phyloP scores from a whole-genome alignment of 495 filamentous ascomycete species.

The Hapsidospora chrysogenum region DNA sequence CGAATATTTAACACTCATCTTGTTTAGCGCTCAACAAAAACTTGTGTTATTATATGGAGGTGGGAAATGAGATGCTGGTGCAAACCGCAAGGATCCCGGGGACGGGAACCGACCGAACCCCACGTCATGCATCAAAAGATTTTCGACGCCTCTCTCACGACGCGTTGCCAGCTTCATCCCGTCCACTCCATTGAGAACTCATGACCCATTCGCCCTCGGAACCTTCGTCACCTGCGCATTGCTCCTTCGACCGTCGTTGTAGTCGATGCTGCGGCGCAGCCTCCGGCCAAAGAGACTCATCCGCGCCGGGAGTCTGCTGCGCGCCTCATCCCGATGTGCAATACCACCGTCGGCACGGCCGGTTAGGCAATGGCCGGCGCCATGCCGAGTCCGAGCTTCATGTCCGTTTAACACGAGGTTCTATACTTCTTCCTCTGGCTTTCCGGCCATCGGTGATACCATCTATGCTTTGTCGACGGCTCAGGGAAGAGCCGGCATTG shows the following conservation, averaged over 20 bases:
- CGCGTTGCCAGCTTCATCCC: not conserved
- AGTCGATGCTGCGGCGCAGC: constrained; percentile 1
- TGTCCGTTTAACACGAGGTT: not conserved
- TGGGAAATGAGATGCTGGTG: too few species aligned
- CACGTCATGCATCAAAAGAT: too few species aligned
- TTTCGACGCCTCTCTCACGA: too few species aligned
- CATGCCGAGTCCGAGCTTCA: not conserved
- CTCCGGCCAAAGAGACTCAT: not conserved
- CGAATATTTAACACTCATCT: too few species aligned
- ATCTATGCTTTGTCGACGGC: constrained; percentile 91
- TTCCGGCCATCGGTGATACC: constrained; percentile 27
- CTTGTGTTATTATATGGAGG: too few species aligned
- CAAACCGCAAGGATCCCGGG: too few species aligned
- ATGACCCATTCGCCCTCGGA: too few species aligned
- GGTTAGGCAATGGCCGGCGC: not conserved
- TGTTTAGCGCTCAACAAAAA: too few species aligned
- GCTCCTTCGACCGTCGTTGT: too few species aligned
- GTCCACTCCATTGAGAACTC: not conserved
- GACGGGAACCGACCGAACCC: too few species aligned
- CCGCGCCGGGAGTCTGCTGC: not conserved
- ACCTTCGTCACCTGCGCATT: too few species aligned
- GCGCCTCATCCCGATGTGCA: too few species aligned
- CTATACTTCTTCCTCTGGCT: not conserved
- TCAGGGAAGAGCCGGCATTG: constrained; percentile 75
- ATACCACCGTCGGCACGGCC: not conserved